A percentile compares a stretch with the other conserved stretches of the same genome.
Evolutionary conservation across 768 basidiomycete genomes (phyloP).

Genomic region (Obba rivulosa): DNA sequence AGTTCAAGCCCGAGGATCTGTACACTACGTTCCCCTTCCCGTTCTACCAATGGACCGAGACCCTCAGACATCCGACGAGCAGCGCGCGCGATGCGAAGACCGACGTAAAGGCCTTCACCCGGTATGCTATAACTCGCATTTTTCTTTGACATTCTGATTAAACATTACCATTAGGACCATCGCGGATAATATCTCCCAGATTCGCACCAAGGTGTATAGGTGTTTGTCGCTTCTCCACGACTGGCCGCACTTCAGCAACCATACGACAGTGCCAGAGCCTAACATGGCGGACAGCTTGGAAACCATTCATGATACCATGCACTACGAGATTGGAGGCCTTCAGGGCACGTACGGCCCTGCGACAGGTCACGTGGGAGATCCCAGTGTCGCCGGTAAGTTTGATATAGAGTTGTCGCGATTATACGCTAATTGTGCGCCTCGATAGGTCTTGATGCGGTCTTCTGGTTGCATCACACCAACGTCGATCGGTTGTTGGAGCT

Average conservation of each 20-base stretch:
- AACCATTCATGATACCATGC: constrained; percentile 43
- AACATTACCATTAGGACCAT: background rate
- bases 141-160: constrained; percentile 3
- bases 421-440: background rate
- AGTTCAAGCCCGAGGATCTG: constrained; percentile 7
- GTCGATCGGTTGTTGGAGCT: constrained; percentile 49
- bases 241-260: constrained; percentile 45
- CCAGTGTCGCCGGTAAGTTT: constrained; percentile 32
- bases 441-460: constrained; percentile 46
- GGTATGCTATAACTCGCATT: constrained; percentile 12
- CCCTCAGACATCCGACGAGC: constrained; percentile 10
- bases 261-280: constrained; percentile 31
- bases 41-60: constrained; percentile 11
- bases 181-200: background rate
- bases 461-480: constrained; percentile 50
- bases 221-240: constrained; percentile 18
- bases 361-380: constrained; percentile 38
- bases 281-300: constrained; percentile 43
- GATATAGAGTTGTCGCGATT: background rate
- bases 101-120: constrained; percentile 3
- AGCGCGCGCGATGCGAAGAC: constrained; percentile 3
- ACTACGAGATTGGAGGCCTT: constrained; percentile 26
- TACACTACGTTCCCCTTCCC: constrained; percentile 9
- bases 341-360: constrained; percentile 26
- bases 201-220: constrained; percentile 9